Conservation (phyloP, 306 rosid species). For the Comarum palustre region DNA sequence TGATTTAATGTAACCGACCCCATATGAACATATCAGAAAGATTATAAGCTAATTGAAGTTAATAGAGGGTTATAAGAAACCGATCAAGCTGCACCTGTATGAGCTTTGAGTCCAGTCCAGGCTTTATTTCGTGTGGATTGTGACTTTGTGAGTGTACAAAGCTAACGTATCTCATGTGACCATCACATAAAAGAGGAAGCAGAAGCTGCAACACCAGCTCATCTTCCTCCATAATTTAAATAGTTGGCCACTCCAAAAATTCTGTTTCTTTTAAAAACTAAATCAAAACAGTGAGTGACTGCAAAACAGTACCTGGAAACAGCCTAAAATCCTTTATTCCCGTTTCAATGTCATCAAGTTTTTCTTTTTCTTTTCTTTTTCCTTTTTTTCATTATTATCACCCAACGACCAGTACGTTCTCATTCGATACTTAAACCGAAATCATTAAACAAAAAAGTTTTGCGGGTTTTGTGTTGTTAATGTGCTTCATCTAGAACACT, state of each 20-base stretch:
- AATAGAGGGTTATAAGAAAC: background rate
- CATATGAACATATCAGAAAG: background rate
- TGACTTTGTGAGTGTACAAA: conserved; percentile 36
- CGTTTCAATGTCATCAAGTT: background rate
- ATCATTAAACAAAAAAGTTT: background rate
- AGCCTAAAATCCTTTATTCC: conserved; percentile 6
- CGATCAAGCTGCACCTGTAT: background rate
- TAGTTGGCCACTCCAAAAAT: conserved; percentile 22
- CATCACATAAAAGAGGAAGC: conserved; percentile 38
- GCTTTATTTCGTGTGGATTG: conserved; percentile 54
- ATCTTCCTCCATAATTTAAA: conserved; percentile 19
- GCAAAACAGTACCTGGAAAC: conserved; percentile 30
- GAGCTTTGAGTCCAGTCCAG: conserved; percentile 25
- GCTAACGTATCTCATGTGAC: conserved; percentile 53
- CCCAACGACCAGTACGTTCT: background rate
- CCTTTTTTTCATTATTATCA: background rate
- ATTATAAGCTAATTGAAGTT: background rate
- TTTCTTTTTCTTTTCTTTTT: background rate
- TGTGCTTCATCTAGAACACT: conserved; percentile 4
- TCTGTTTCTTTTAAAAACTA: background rate
- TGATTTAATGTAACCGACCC: background rate
- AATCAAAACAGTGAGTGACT: conserved; percentile 3
- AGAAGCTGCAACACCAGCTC: conserved; percentile 57
- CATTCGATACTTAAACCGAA: background rate
- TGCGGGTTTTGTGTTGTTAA: background rate